Evolutionary conservation across 1,139 yeast species (phyloP).

Genomic region (Debaryomyces sp.): DNA sequence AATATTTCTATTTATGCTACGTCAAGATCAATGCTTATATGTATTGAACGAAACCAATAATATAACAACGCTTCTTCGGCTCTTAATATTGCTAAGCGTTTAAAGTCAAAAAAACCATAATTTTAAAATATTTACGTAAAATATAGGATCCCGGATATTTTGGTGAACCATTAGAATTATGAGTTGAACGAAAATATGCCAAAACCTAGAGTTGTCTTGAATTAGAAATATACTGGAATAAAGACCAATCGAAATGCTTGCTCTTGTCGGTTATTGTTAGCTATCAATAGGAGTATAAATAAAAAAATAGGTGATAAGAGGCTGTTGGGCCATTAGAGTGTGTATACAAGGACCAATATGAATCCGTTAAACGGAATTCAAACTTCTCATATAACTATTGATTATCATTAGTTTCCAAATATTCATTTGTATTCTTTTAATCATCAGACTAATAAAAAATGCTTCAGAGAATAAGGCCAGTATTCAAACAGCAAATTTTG

Average conservation of each 20-base stretch:
- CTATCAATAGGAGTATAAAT: not conserved
- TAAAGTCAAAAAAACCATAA: not conserved
- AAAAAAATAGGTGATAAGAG: not conserved
- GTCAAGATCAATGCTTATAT: not conserved
- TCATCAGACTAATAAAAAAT: not conserved
- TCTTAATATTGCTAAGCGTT: not conserved
- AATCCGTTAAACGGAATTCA: conserved; percentile 5
- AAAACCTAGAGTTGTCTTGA: not conserved
- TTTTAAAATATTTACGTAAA: not conserved
- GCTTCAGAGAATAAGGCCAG: conserved; percentile 1
- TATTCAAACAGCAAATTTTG: not conserved
- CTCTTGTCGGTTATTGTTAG: not conserved
- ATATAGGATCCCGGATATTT: not conserved
- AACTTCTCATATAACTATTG: not conserved
- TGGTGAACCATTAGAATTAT: not conserved
- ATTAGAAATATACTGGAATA: not conserved
- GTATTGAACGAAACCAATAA: not conserved
- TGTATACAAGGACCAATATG: not conserved
- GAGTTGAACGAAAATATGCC: not conserved
- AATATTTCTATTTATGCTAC: not conserved
- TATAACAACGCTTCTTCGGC: not conserved
- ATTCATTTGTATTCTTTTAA: not conserved
- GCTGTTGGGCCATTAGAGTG: not conserved
- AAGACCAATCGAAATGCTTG: not conserved
- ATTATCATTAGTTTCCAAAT: not conserved